phyloP scores from a whole-genome alignment of 179 eudicot genomes.

The Beta lomatogona region DNA sequence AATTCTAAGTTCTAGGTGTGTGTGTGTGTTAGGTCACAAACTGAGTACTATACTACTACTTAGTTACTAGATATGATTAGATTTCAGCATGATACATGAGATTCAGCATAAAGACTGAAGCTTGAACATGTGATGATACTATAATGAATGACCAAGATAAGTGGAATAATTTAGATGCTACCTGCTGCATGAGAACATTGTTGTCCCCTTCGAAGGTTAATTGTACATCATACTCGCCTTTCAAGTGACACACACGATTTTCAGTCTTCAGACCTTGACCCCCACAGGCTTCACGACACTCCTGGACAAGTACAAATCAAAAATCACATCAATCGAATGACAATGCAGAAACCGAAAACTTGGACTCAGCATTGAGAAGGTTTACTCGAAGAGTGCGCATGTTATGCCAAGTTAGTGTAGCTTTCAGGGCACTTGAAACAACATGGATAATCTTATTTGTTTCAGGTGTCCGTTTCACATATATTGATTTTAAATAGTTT shows the following conservation, averaged over 20 bases:
- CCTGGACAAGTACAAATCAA: constrained; percentile 46
- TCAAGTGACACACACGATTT: constrained; percentile 84
- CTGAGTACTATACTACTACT: background rate
- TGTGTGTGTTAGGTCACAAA: background rate
- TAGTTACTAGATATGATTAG: background rate
- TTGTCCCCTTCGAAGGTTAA: constrained; percentile 77
- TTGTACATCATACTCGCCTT: constrained; percentile 94
- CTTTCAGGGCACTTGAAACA: constrained; percentile 89
- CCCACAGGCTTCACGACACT: constrained; percentile 97
- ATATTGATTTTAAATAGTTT: constrained; percentile 71
- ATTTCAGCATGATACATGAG: background rate
- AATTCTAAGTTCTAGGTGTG: background rate
- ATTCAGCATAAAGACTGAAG: background rate
- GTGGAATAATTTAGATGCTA: constrained; percentile 19
- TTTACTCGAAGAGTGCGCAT: constrained; percentile 94
- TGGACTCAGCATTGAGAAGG: background rate
- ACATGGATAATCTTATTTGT: constrained; percentile 74
- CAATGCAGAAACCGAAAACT: background rate
- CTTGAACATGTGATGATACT: background rate
- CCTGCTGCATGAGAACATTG: constrained; percentile 82
- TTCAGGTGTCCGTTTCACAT: constrained; percentile 82
- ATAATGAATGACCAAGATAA: constrained; percentile 1
- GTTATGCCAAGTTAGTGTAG: constrained; percentile 89
- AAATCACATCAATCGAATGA: constrained; percentile 10
- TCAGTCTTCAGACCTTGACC: constrained; percentile 98